These are phyloP conservation scores for Haplosporangium sp. DNA, from an alignment of 371 early-diverging fungal species.

Conservation along the genomic window DNA sequence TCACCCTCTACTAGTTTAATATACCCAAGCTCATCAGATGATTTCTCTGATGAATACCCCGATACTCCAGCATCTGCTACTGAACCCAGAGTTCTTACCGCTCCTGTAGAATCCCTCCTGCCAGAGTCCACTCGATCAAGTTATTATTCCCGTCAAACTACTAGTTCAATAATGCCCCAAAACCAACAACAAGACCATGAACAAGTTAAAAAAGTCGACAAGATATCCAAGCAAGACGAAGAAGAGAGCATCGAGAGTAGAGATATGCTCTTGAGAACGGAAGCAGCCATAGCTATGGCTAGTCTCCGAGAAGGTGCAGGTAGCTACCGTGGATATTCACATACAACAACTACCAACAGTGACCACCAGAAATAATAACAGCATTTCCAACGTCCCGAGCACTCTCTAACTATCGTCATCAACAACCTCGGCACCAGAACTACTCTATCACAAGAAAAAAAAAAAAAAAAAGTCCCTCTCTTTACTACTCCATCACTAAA, in stretches of 20 bases:
- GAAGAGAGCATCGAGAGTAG: constrained; percentile 15
- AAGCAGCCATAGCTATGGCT: constrained; percentile 49
- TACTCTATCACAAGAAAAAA: too few relatives aligned
- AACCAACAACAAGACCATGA: background rate
- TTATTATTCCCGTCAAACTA: background rate
- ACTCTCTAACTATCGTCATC: too few relatives aligned
- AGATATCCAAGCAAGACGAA: background rate
- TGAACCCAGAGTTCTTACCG: constrained; percentile 2
- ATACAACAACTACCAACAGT: background rate
- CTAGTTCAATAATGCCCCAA: background rate
- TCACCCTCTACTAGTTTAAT: background rate
- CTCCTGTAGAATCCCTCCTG: background rate
- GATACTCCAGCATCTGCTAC: background rate
- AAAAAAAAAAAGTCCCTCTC: too few relatives aligned
- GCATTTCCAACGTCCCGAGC: too few relatives aligned
- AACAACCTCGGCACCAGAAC: too few relatives aligned
- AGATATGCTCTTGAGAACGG: constrained; percentile 24
- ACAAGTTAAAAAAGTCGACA: background rate
- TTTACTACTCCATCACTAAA: too few relatives aligned
- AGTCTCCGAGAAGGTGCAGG: constrained; percentile 25
- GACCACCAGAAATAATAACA: background rate
- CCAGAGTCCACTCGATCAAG: background rate
- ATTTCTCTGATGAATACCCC: constrained; percentile 1
- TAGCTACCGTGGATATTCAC: background rate
- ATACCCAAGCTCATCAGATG: background rate